Base-by-base conservation (phyloP, 1,284 basidiomycete species). In the Boletus smithii region DNA sequence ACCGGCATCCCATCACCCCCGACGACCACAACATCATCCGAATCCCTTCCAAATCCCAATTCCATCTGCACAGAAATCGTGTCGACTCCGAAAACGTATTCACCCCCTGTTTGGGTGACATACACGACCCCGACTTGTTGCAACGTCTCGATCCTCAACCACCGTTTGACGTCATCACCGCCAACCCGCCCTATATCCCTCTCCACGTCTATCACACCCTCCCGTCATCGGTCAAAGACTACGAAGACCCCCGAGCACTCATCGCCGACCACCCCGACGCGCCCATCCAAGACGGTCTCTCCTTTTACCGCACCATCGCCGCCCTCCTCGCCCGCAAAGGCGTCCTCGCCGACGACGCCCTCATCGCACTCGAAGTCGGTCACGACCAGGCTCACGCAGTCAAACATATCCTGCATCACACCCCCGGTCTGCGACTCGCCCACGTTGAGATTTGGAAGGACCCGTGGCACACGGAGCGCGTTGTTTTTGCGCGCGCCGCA, bases 111-210 rank as follows among this genome's bases (percentile, higher is more conserved):
- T 59, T 73, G 44, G 75, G 70, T 48, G 82, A 76, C 62, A 72
- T 78, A 46, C 77, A 69, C 56, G 68, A 63, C 51, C 69, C 67
- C 56, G 39, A 42, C 14, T 61, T 79, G 43, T 59, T 71, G 27
- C 56, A 65, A 26, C 56, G 62, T 22, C 55, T 68, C 22, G 44
- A 46, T 14, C 71, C 71, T 13, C 75, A 5, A 2, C 57, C 55
- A 1, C 56, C 82, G 3, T 85, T 85, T 65, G 83, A 94, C 67
- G 67, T 97, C 48, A 69, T 97, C 56, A 91, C 91, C 6, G 84
- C 88, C 10, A 97, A 97, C 67, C 94, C 94, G n/a, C 94, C 94
- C 6, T 97, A 97, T 69, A 91, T 97, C 57, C 74, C 91, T 18
- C 72, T 64, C 45, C 51, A 65, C 27, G 85, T 89, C 49, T 95